Evolutionary conservation across 1,139 yeast genomes (phyloP), one percentile per base, ranked within the genome.

Genomic region (Lodderomyces jiufengensis): DNA sequence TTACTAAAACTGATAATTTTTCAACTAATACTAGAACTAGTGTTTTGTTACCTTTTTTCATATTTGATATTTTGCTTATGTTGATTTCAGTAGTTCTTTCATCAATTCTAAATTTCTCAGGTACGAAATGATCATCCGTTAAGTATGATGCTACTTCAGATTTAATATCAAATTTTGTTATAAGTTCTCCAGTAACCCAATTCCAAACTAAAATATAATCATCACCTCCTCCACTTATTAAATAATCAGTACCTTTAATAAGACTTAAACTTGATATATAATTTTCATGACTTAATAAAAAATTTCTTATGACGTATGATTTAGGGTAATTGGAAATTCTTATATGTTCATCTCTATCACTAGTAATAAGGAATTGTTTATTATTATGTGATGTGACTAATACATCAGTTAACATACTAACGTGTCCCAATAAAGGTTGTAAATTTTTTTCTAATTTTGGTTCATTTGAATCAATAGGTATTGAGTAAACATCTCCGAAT

Each of bases 301-400:
- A 88, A 48, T 80, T 76, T 46, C 86, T 84, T 32, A 92, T 80
- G 15, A 88, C 78, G 50, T 67, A 85, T 3, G 92, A 69, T 44
- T 83, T 73, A 1, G 97, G 97, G 49, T 73, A 88, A 46, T 79
- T 74, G 3, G 96, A 78, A n/a, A 94, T 73, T 51, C 95, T 74
- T 44, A 94, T 84, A 56, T 94, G 99, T 59, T 94, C 99, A 58
- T 94, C 99, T 61, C 98, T 76, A 59, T 94, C 99, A 27, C 92
- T 81, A 2, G 95, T 82, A 41, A 92, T 69, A 15, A 90, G 59
- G 44, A 63, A 84, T 45, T 76, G 72, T 39, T 73, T 67, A 15
- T 67, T 73, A 32, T 66, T 54, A 27, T 63, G 59, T 3, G 66
- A 66, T 13, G 77, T 61, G 12, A 76, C 66, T 25, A 61, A 44